Base-by-base conservation (phyloP, 2,329 filamentous ascomycete species). In the Talaromyces albobiverticillius region DNA sequence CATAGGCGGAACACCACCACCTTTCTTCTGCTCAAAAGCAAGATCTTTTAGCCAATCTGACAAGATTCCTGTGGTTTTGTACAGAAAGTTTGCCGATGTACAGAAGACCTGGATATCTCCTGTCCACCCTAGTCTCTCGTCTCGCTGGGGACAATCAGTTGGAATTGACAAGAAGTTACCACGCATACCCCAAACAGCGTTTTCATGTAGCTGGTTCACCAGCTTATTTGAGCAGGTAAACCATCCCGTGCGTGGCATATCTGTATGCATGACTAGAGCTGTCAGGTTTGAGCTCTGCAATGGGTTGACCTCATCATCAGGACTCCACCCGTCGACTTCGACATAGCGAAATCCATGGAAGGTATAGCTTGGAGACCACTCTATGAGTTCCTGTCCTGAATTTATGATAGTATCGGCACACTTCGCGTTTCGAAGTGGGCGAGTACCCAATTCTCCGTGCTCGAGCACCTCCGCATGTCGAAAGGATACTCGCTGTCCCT, bases 91-190 rank as follows among this genome's bases (percentile, higher is more conserved):
- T 10, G 46, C 46, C 2, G 60, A 78, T 83, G 75, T 74, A 0
- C 71, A 67, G 54, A 83, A 83, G 0, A 73, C 72, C 25, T 76
- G 75, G 5, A 72, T 67, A 56, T 82, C 77, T 16, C 81, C 76
- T 0, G 76, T 79, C 81, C 81, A 80, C 29, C 77, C 76, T 2
- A 82, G 64, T 0, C 79, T 71, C 63, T 83, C 80, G 51, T 83
- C 79, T 0, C 79, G 71, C 56, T 82, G 79, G 0, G 80, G 80
- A 55, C 80, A 82, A 59, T 85, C 82, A 0, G 82, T 84, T 0
- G 81, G 81, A 0, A 84, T 67, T 0, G 73, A 75, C 3, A 84
- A 60, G 57, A 85, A 84, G 59, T 85, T 85, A 0, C 80, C 80
- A 40, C 75, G 73, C 76, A 83, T 82, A 3, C 75, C 76, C 82